A percentile compares a stretch with the other conserved stretches of the same genome.
These are phyloP conservation scores for Calonectria hongkongensis DNA, from an alignment of 2,329 filamentous ascomycete genomes.

Conservation along the genomic window DNA sequence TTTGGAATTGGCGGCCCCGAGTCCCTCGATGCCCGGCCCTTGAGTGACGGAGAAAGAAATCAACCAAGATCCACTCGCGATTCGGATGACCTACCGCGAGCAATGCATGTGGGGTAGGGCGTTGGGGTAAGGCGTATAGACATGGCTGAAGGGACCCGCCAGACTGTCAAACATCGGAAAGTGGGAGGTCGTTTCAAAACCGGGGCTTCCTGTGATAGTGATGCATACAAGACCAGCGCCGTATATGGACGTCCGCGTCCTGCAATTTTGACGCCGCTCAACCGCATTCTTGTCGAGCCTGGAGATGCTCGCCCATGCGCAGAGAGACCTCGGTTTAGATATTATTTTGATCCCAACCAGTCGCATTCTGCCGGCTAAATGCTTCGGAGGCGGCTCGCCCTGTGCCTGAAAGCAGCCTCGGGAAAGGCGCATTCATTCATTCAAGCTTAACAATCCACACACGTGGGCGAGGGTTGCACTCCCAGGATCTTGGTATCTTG, in stretches of 20 bases:
- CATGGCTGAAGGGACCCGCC: constrained; percentile 7
- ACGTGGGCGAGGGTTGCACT: constrained; percentile 4
- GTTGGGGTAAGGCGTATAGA: not conserved
- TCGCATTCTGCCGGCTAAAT: not conserved
- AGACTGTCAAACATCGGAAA: constrained; percentile 22
- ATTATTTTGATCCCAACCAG: not conserved
- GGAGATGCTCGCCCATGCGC: not conserved
- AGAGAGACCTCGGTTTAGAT: not conserved
- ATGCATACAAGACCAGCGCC: not conserved
- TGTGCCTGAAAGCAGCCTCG: not conserved
- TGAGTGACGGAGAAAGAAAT: not conserved
- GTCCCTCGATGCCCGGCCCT: not conserved
- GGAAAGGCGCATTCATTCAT: not conserved
- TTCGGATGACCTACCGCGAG: constrained; percentile 8
- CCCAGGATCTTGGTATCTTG: not conserved
- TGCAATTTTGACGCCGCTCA: constrained; percentile 11
- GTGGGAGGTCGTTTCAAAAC: constrained; percentile 23
- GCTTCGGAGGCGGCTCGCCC: not conserved
- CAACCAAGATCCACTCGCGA: not conserved
- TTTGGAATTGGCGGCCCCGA: not conserved
- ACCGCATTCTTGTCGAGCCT: not conserved
- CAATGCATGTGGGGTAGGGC: constrained; percentile 15
- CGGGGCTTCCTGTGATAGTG: constrained; percentile 2
- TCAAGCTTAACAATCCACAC: not conserved
- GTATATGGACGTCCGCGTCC: constrained; percentile 1